Conservation (phyloP, 495 filamentous ascomycete species). For the Jackrogersella minutella region DNA sequence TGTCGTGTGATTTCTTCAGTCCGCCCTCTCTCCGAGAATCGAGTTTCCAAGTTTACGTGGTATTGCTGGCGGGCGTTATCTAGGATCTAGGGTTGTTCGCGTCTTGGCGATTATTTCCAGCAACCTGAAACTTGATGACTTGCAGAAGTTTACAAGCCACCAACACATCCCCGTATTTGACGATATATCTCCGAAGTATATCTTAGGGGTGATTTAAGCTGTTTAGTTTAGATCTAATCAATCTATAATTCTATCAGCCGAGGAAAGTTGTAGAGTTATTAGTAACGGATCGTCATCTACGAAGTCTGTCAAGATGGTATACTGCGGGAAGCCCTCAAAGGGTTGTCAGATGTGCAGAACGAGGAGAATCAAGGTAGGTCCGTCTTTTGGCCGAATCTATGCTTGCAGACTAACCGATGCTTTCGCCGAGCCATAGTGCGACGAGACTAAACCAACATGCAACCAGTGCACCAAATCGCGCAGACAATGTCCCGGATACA, state of each 20-base stretch:
- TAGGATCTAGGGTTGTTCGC: background rate
- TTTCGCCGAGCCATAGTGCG: conserved; percentile 59
- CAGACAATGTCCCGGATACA: conserved; percentile 73
- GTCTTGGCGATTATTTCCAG: no score
- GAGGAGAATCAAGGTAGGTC: conserved; percentile 73
- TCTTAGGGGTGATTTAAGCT: background rate
- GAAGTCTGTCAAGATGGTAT: conserved; percentile 64
- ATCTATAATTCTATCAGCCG: background rate
- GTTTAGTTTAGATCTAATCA: background rate
- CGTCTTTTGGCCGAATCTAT: background rate
- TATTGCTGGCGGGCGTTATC: background rate
- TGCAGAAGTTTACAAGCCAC: background rate
- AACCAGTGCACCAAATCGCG: conserved; percentile 72
- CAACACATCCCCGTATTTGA: background rate
- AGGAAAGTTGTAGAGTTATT: background rate
- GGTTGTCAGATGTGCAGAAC: conserved; percentile 77
- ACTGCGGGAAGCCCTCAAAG: conserved; percentile 75
- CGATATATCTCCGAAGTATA: background rate
- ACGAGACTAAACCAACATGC: conserved; percentile 73
- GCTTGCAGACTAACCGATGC: conserved; percentile 20
- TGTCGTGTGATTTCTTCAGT: background rate
- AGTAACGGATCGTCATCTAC: background rate
- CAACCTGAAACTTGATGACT: background rate
- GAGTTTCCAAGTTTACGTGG: background rate
- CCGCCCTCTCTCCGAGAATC: background rate